phyloP scores from a whole-genome alignment of 306 rosid genomes.

The Ochetophila trinervis region DNA sequence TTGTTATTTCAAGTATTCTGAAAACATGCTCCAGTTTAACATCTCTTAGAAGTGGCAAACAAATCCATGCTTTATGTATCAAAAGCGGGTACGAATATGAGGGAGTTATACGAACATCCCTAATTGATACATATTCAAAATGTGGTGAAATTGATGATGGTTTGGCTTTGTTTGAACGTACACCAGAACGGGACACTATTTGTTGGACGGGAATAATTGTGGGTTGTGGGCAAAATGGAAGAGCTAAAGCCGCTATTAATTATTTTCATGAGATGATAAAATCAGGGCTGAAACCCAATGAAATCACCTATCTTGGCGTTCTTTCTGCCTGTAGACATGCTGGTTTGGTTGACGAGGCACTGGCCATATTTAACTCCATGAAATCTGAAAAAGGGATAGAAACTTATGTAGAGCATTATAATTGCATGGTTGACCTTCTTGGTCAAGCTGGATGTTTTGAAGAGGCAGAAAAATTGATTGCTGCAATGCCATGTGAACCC shows the following conservation, averaged over 20 bases:
- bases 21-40: conserved; percentile 66
- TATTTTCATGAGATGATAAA: conserved; percentile 59
- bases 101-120: conserved; percentile 59
- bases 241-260: conserved; percentile 55
- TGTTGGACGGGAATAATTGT: conserved; percentile 93
- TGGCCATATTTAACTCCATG: conserved; percentile 54
- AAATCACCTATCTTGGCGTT: conserved; percentile 68
- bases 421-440: conserved; percentile 84
- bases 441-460: conserved; percentile 61
- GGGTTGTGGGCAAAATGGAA: conserved; percentile 92
- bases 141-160: conserved; percentile 80
- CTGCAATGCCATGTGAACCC: conserved; percentile 68
- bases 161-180: conserved; percentile 49
- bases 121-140: conserved; percentile 76
- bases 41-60: conserved; percentile 70
- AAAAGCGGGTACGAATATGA: conserved; percentile 73
- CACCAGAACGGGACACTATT: conserved; percentile 50
- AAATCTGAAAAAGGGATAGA: conserved; percentile 46
- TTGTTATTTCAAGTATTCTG: conserved; percentile 57
- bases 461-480: conserved; percentile 58
- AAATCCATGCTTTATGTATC: conserved; percentile 63
- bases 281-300: conserved; percentile 62
- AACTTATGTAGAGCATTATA: conserved; percentile 63
- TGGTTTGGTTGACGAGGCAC: conserved; percentile 70
- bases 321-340: conserved; percentile 87